Base-by-base conservation (phyloP, 1,139 yeast species). In the Casaregolazyma lundiana region DNA sequence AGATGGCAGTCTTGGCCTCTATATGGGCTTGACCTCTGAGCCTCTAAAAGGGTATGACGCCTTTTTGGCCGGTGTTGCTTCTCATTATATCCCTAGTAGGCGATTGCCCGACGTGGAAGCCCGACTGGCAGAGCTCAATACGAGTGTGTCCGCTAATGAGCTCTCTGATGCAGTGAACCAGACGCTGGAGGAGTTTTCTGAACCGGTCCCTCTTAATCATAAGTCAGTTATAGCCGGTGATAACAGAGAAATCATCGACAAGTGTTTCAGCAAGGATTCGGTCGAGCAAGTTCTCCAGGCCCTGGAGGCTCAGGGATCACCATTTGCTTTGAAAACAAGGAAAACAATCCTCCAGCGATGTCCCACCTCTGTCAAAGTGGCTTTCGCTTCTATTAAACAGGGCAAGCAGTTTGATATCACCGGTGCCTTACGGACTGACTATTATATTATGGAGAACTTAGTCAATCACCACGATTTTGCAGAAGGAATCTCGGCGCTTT, bases 1-100 rank as follows among this genome's bases (percentile, higher is more conserved):
- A 52, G 92, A 85, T 60, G 88, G 87, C 50, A 80, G 85, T 60
- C 68, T 90, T 51, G 97, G 97, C 40, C 78, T 82, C 63, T 92
- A 86, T 65, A 70, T 88, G 52, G 94, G 96, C 13, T 71, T 92
- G 56, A 90, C 98, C 2, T 96, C 97, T 43, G 83, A 82, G 50
- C 73, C 84, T 24, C 68, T 92, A 55, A 65, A 69, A 50, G 97
- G 97, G 4, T 72, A 76, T 54, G 97, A 92, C 62, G 83, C 84
- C 13, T 81, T 89, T 61, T 67, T 82, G 53, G 76, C 84, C 11
- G 98, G 98, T 13, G 75, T 85, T 53, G 96, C 96, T 37, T 89
- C 98, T 21, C 98, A 92, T 65, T 92, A 80, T 60, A 82, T 92
- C 34, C 81, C 87, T 13, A 72, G 82, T 35, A 78, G 75, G 50